Evolutionary conservation across 768 basidiomycete genomes (phyloP).

Genomic region (Chalciporus sphaerocephalus): DNA sequence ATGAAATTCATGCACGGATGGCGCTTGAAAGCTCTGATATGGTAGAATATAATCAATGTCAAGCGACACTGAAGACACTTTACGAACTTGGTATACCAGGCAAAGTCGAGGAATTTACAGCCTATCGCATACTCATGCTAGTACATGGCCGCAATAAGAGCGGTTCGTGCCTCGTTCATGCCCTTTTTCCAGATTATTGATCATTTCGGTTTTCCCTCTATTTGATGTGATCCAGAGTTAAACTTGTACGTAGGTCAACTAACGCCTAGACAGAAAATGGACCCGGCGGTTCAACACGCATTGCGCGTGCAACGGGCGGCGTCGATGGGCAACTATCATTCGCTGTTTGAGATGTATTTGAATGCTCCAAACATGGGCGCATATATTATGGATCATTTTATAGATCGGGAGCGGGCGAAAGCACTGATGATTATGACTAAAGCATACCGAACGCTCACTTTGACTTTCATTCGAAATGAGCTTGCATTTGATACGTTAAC

Average conservation of each 20-base stretch:
- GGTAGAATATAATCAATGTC: conserved; percentile 99
- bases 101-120: conserved; percentile 92
- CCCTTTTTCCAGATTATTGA: conserved; percentile 4
- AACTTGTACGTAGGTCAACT: conserved; percentile 97
- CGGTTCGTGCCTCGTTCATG: conserved; percentile 64
- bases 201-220: not conserved
- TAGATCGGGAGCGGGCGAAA: conserved; percentile 81
- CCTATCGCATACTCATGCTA: conserved; percentile 95
- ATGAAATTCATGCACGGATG: conserved; percentile 97
- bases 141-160: conserved; percentile 90
- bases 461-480: conserved; percentile 72
- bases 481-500: conserved; percentile 75
- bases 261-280: conserved; percentile 83
- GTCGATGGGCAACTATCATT: conserved; percentile 91
- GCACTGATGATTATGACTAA: conserved; percentile 88
- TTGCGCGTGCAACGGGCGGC: conserved; percentile 84
- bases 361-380: conserved; percentile 94
- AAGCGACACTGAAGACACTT: conserved; percentile 80
- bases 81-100: conserved; percentile 94
- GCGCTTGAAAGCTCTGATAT: conserved; percentile 92
- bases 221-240: conserved; percentile 55
- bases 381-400: conserved; percentile 99
- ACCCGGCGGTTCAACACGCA: conserved; percentile 81
- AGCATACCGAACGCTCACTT: conserved; percentile 78
- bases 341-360: conserved; percentile 80